Evolutionary conservation across 352 stramenopile genomes (phyloP).

Genomic region (Phytophthora pisi): DNA sequence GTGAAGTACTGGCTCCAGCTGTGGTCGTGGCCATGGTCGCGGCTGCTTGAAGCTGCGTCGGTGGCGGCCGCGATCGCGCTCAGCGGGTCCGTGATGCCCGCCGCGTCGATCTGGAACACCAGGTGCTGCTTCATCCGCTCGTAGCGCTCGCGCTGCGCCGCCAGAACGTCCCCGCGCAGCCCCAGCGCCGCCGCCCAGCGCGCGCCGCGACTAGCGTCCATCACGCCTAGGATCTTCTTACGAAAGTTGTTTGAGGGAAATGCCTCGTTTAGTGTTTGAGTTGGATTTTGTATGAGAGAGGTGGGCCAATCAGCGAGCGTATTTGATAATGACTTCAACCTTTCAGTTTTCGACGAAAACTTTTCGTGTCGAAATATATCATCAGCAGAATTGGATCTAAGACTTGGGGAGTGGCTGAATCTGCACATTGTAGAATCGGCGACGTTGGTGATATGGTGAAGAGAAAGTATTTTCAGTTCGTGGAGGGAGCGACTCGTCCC

Average conservation of each 20-base stretch:
- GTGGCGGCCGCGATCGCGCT: slow-evolving; percentile 32
- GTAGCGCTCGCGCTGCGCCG: slow-evolving; percentile 50
- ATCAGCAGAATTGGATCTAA: no score
- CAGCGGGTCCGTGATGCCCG: slow-evolving; percentile 54
- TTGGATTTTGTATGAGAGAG: no score
- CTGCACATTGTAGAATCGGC: no score
- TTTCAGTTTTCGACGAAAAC: background rate
- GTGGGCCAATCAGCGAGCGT: no score
- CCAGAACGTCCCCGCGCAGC: slow-evolving; percentile 20
- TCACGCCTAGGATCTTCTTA: background rate
- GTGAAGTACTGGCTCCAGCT: slow-evolving; percentile 74
- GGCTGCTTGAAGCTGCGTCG: background rate
- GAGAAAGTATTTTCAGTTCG: no score
- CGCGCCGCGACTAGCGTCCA: slow-evolving; percentile 3
- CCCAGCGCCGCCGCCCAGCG: slow-evolving; percentile 34
- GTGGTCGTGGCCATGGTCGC: background rate
- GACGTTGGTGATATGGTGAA: no score
- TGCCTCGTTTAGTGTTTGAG: no score
- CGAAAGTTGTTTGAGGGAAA: no score
- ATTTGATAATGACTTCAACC: background rate
- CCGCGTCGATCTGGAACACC: slow-evolving; percentile 69
- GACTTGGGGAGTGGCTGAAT: no score
- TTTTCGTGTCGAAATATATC: no score
- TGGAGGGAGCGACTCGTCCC: no score
- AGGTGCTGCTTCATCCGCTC: slow-evolving; percentile 60